These are phyloP conservation scores for Pestalotiopsis sp. DNA, from an alignment of 2,329 filamentous ascomycete species.

Conservation along the genomic window DNA sequence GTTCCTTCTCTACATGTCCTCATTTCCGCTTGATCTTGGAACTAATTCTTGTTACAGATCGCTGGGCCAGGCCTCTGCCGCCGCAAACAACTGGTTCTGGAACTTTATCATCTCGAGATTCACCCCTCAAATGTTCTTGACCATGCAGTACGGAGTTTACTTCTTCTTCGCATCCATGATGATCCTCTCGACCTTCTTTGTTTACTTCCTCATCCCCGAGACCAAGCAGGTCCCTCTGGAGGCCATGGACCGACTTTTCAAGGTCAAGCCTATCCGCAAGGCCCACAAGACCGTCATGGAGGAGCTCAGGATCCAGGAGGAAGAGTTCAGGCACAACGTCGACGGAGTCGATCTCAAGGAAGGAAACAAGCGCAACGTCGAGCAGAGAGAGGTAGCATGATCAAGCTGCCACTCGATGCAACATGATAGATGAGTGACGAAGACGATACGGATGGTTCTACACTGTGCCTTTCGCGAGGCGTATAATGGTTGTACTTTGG, in stretches of 20 bases:
- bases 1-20: background rate
- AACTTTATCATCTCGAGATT: constrained; percentile 71
- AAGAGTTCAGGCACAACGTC: constrained; percentile 32
- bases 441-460: background rate
- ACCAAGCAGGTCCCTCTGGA: constrained; percentile 67
- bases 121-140: constrained; percentile 64
- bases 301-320: constrained; percentile 37
- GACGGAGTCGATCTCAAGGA: constrained; percentile 19
- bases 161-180: constrained; percentile 69
- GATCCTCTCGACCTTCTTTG: constrained; percentile 56
- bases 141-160: constrained; percentile 64
- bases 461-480: background rate
- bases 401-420: background rate
- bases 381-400: constrained; percentile 12
- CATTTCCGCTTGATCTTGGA: background rate
- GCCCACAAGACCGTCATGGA: constrained; percentile 46
- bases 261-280: constrained; percentile 42
- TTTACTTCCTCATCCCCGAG: constrained; percentile 65
- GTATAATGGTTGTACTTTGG: background rate
- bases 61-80: constrained; percentile 70
- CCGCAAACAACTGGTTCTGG: constrained; percentile 72
- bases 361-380: constrained; percentile 13
- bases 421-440: background rate
- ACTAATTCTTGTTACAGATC: constrained; percentile 33
- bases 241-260: constrained; percentile 63